Percentiles rank a stretch among this genome's conserved stretches.
phyloP scores from a whole-genome alignment of 2,329 filamentous ascomycete genomes.

The Apiospora hydei region DNA sequence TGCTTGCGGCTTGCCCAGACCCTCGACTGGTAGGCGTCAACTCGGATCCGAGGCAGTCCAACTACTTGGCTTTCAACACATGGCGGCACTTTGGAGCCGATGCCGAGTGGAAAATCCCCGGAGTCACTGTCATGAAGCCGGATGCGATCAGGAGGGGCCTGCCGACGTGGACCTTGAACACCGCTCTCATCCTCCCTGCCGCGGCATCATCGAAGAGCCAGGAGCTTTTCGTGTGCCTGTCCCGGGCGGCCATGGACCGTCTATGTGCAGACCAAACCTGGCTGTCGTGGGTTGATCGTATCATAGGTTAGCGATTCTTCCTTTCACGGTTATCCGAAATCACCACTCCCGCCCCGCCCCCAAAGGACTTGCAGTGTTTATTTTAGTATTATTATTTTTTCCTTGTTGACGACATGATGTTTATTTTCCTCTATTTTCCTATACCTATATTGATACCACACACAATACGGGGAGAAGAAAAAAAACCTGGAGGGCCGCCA shows the following conservation, averaged over 20 bases:
- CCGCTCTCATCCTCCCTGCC: conserved; percentile 43
- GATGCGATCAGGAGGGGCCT: conserved; percentile 44
- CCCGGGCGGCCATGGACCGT: conserved; percentile 41
- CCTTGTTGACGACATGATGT: neutral
- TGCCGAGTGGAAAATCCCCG: conserved; percentile 46
- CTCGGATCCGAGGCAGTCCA: conserved; percentile 49
- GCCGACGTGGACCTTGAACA: conserved; percentile 42
- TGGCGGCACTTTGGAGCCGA: conserved; percentile 54
- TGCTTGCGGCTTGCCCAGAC: conserved; percentile 47
- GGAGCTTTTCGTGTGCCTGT: conserved; percentile 44
- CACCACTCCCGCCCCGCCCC: neutral
- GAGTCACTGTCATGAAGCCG: conserved; percentile 46
- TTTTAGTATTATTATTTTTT: neutral
- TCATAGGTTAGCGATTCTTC: conserved; percentile 36
- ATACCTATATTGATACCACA: conserved; percentile 1
- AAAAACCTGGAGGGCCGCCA: neutral
- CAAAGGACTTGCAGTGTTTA: neutral
- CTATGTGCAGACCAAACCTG: conserved; percentile 42
- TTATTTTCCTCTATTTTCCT: neutral
- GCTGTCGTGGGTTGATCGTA: conserved; percentile 43
- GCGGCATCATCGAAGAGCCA: conserved; percentile 37
- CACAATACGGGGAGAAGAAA: neutral
- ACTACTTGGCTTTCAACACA: conserved; percentile 52
- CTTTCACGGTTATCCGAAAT: neutral
- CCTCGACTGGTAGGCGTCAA: conserved; percentile 49